Evolutionary conservation across 2,329 filamentous ascomycete species (phyloP).

Genomic region (Beauveria sp.): DNA sequence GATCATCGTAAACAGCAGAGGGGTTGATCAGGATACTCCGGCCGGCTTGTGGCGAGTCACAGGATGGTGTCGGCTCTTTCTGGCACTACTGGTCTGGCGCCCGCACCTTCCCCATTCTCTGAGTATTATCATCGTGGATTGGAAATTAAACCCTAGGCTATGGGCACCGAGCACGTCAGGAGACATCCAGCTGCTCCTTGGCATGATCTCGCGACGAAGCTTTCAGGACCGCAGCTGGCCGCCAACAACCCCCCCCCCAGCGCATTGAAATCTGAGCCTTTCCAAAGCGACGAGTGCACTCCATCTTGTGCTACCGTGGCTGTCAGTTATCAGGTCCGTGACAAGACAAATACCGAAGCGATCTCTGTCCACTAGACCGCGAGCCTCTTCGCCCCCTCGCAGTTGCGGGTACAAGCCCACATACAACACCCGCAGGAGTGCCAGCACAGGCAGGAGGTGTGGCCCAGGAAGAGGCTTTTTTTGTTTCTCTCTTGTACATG

Average conservation of each 20-base stretch:
- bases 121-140: background rate
- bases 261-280: background rate
- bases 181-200: background rate
- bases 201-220: background rate
- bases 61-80: background rate
- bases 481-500: background rate
- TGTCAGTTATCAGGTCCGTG: conserved; percentile 1
- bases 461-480: background rate
- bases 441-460: background rate
- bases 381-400: conserved; percentile 4
- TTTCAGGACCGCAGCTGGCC: background rate
- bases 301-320: background rate
- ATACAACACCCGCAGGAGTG: background rate
- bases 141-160: background rate
- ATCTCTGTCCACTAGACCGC: background rate
- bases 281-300: background rate
- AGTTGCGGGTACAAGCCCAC: background rate
- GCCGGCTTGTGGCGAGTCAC: background rate
- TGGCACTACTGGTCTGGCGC: background rate
- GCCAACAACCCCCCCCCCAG: background rate
- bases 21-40: background rate
- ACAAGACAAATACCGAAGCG: conserved; percentile 4
- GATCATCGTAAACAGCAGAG: background rate
- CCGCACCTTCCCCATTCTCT: background rate
- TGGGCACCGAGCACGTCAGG: background rate